Base-by-base conservation (phyloP, 257 asterid species). In the Verbena officinalis region DNA sequence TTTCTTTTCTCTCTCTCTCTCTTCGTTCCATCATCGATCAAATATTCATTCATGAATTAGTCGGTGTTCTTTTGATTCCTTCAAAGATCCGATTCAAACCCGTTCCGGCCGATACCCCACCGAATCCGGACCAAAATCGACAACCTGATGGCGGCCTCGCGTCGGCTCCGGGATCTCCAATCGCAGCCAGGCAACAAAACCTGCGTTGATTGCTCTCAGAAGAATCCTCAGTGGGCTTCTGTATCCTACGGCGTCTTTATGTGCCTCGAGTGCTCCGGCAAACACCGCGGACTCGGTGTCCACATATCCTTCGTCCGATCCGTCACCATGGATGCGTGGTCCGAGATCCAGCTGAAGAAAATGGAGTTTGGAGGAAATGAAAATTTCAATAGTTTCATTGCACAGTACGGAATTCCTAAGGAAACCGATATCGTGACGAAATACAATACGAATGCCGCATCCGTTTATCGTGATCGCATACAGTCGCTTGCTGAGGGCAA, bases 241-340 rank as follows among this genome's bases (percentile, higher is more conserved):
- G 97, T 89, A 2, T 85, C 97, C 0, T 89, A 87, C 62, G 97
- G 95, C 6, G 63, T 89, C 0, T 89, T 87, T 59, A 83, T 87
- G 93, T 89, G 97, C 49, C 76, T 89, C 22, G 97, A 89, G 64
- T 89, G 97, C 73, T 89, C 97, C 40, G 97, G 97, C 4, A 83
- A 87, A 59, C 97, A 89, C 79, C 91, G 95, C 0, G 95, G 97
- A 20, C 84, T 89, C 16, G 97, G 97, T 9, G 97, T 89, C 16
- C 97, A 89, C 65, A 83, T 89, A 73, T 84, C 94, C 20, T 89
- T 89, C 56, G 94, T 89, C 65, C 86, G 97, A 81, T 89, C 96
- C 55, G 95, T 88, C 21, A 86, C 95, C 30, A 87, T 87, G 95
- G 95, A 87, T 4, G 83, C 95, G 5, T 87, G 95, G 95, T 87